Evolutionary conservation across 441 rosid genomes (phyloP).

Genomic region (Euphorbia celastroides): DNA sequence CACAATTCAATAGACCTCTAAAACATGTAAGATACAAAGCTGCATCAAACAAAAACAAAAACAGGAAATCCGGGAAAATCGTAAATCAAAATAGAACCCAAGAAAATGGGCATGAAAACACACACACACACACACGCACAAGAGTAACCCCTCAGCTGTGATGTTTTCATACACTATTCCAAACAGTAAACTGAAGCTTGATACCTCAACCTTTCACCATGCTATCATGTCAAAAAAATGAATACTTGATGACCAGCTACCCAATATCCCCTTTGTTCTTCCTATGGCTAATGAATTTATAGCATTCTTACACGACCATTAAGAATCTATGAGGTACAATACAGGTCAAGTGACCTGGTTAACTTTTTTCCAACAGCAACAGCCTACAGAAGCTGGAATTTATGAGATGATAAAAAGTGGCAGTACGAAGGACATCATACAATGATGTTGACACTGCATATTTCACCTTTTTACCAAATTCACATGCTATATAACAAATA

Average conservation of each 20-base stretch:
- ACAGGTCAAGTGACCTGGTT: background rate
- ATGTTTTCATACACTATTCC: background rate
- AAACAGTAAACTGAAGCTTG: background rate
- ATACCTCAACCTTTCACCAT: background rate
- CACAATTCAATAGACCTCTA: background rate
- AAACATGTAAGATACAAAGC: background rate
- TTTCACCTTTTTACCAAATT: background rate
- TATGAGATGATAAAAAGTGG: background rate
- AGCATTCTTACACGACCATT: background rate
- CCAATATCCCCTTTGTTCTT: background rate
- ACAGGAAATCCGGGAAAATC: background rate
- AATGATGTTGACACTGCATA: background rate
- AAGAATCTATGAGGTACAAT: background rate
- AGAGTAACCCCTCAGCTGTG: background rate
- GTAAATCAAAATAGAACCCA: background rate
- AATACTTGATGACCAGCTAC: background rate
- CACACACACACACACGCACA: too few relatives aligned
- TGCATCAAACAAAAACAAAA: background rate
- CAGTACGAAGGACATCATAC: background rate
- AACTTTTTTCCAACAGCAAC: background rate
- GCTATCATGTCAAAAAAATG: background rate
- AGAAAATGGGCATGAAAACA: too few relatives aligned
- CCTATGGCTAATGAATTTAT: background rate
- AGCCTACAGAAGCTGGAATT: background rate
- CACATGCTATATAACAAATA: background rate